Percentiles rank a stretch among this genome's conserved stretches.
Conservation (phyloP, 768 basidiomycete species). For the Podaxis sp. region DNA sequence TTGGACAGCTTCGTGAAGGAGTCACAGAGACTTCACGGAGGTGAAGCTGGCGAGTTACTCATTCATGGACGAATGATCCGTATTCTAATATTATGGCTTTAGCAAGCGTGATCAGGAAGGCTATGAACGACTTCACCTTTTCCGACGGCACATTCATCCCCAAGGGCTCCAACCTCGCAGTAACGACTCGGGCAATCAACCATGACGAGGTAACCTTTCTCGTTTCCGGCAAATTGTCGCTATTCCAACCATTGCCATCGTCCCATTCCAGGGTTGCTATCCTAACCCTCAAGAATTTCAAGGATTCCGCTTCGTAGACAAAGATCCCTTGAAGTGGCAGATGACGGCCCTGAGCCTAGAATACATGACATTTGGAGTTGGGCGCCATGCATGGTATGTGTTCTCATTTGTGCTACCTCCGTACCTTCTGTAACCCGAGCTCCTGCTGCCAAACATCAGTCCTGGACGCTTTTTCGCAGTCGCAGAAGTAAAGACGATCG, state of each 20-base stretch:
- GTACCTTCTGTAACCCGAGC: too few relatives aligned
- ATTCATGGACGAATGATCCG: slow-evolving; percentile 13
- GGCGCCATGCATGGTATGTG: slow-evolving; percentile 27
- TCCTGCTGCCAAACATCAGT: slow-evolving; percentile 5
- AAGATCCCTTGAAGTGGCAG: slow-evolving; percentile 24
- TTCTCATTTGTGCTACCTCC: neutral
- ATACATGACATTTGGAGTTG: slow-evolving; percentile 34
- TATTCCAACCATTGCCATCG: neutral
- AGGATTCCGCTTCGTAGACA: slow-evolving; percentile 36
- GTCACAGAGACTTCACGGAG: slow-evolving; percentile 35
- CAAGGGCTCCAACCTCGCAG: slow-evolving; percentile 32
- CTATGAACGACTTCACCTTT: slow-evolving; percentile 40
- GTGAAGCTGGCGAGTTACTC: slow-evolving; percentile 20
- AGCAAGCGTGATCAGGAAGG: slow-evolving; percentile 28
- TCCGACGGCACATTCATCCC: slow-evolving; percentile 45
- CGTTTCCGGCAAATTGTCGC: too few relatives aligned
- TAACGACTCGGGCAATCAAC: slow-evolving; percentile 26
- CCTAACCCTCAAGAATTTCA: slow-evolving; percentile 36
- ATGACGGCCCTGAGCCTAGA: slow-evolving; percentile 27
- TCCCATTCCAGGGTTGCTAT: slow-evolving; percentile 24
- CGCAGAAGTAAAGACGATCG: slow-evolving; percentile 40
- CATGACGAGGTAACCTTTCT: slow-evolving; percentile 16
- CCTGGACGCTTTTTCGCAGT: slow-evolving; percentile 47
- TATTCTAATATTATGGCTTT: slow-evolving; percentile 20
- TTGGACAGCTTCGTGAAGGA: slow-evolving; percentile 55